Evolutionary conservation across 176 grass and related monocot species (phyloP).

Genomic region (Secale cereale): DNA sequence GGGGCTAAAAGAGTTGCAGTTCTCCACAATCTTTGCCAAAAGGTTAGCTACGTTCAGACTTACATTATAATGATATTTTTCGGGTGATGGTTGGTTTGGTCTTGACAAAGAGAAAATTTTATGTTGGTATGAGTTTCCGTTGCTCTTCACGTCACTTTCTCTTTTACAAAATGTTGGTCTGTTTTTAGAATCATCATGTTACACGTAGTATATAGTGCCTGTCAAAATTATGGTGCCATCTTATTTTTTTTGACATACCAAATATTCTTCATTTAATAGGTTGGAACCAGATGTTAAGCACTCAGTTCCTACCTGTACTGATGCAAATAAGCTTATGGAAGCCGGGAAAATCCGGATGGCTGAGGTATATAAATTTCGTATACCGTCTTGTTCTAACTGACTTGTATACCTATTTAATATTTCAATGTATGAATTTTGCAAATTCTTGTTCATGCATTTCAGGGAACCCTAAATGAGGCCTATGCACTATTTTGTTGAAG

Average conservation of each 20-base stretch:
- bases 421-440: slow-evolving; percentile 12
- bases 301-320: slow-evolving; percentile 71
- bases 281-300: slow-evolving; percentile 86
- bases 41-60: slow-evolving; percentile 42
- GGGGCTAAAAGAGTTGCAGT: slow-evolving; percentile 58
- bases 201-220: not conserved
- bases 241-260: not conserved
- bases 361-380: slow-evolving; percentile 50
- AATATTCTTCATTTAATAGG: slow-evolving; percentile 40
- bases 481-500: slow-evolving; percentile 85
- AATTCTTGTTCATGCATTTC: slow-evolving; percentile 37
- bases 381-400: not conserved
- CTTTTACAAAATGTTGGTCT: not conserved
- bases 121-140: not conserved
- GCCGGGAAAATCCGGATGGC: slow-evolving; percentile 81
- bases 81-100: not conserved
- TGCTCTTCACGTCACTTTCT: not conserved
- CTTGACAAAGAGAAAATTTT: not conserved
- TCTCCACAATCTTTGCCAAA: slow-evolving; percentile 85
- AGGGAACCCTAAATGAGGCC: slow-evolving; percentile 90
- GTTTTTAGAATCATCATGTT: slow-evolving; percentile 17
- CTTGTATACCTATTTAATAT: not conserved
- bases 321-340: slow-evolving; percentile 90
- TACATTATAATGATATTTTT: not conserved
- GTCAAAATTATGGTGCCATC: not conserved